These are phyloP conservation scores for Fraxinus cuspidata DNA, from an alignment of 257 asterid species.

Conservation along the genomic window DNA sequence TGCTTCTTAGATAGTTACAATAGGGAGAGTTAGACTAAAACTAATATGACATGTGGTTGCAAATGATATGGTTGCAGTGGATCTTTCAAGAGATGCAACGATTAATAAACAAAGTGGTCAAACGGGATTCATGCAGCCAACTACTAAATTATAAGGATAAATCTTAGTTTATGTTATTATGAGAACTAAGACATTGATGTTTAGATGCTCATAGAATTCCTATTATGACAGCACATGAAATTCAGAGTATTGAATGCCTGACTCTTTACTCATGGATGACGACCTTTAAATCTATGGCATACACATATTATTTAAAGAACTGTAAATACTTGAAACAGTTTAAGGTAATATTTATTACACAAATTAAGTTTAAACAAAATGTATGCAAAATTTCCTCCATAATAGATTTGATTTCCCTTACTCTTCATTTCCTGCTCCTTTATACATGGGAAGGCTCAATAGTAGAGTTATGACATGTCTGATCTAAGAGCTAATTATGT, in stretches of 20 bases:
- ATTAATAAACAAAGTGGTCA: background rate
- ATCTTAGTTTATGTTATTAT: background rate
- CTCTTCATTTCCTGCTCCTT: background rate
- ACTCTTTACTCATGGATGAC: background rate
- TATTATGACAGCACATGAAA: background rate
- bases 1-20: too few species aligned
- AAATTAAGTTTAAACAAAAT: background rate
- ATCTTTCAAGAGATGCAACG: background rate
- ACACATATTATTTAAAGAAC: background rate
- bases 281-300: background rate
- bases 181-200: background rate
- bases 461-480: constrained; percentile 2
- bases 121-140: background rate
- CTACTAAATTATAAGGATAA: background rate
- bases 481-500: constrained; percentile 11
- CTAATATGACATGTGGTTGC: background rate
- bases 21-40: background rate
- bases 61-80: background rate
- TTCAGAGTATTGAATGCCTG: background rate
- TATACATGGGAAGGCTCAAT: background rate
- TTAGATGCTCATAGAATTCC: background rate
- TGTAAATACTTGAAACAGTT: background rate
- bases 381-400: background rate
- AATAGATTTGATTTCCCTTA: background rate
- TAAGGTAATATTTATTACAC: background rate